Evolutionary conservation across 2,329 filamentous ascomycete species (phyloP).

Genomic region (Nigrograna mackinnonii): DNA sequence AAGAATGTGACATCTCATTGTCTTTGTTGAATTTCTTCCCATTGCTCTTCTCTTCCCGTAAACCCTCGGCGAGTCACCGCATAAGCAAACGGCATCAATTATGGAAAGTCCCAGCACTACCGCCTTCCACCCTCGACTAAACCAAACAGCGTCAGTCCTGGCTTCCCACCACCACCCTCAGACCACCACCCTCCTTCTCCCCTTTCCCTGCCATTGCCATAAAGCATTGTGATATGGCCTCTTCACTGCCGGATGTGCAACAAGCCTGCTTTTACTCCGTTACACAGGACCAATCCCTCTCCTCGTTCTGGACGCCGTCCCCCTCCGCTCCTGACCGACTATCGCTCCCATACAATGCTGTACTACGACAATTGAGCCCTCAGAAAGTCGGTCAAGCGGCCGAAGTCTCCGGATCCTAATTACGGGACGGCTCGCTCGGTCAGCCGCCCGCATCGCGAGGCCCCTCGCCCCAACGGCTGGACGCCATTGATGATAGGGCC

Average conservation of each 20-base stretch:
- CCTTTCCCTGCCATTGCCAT: slow-evolving; percentile 1
- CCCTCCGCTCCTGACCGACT: slow-evolving; percentile 14
- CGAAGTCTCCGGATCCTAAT: slow-evolving; percentile 6
- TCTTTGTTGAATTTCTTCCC: too few species aligned
- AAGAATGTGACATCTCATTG: too few species aligned
- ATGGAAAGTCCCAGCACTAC: too few species aligned
- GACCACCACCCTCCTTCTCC: slow-evolving; percentile 3
- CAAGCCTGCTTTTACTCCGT: slow-evolving; percentile 13
- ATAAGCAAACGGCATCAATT: too few species aligned
- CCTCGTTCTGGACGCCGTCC: slow-evolving; percentile 10
- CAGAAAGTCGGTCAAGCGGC: slow-evolving; percentile 12
- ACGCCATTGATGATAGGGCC: background rate
- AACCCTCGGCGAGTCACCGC: too few species aligned
- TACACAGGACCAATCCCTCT: slow-evolving; percentile 23
- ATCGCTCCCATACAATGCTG: slow-evolving; percentile 24
- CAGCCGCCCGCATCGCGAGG: slow-evolving; percentile 12
- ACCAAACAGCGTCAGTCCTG: too few species aligned
- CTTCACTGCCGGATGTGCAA: slow-evolving; percentile 6
- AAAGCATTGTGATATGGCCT: slow-evolving; percentile 15
- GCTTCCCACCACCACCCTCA: slow-evolving; percentile 7
- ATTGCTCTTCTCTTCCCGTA: too few species aligned
- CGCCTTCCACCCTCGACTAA: too few species aligned
- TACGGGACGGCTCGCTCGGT: slow-evolving; percentile 24
- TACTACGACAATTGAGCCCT: slow-evolving; percentile 22
- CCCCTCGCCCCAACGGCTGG: background rate